These are phyloP conservation scores for Favolaschia claudopus DNA, from an alignment of 768 basidiomycete genomes.

Conservation along the genomic window DNA sequence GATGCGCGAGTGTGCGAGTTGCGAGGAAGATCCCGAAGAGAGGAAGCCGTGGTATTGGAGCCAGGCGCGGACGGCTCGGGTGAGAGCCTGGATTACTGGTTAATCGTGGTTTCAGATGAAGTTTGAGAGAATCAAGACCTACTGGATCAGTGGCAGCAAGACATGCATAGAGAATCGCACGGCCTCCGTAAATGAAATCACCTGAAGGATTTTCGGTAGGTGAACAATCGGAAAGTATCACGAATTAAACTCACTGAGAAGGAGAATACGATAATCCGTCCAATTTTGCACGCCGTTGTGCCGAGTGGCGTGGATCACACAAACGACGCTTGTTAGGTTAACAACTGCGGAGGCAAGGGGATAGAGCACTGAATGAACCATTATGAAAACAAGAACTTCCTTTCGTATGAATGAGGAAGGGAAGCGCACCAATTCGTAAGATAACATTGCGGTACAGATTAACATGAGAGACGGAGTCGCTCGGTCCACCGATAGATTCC, in stretches of 20 bases:
- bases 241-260: slow-evolving; percentile 4
- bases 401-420: neutral
- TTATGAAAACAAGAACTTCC: neutral
- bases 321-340: slow-evolving; percentile 22
- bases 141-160: slow-evolving; percentile 29
- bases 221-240: neutral
- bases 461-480: slow-evolving; percentile 5
- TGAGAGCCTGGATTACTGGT: slow-evolving; percentile 13
- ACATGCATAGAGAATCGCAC: slow-evolving; percentile 23
- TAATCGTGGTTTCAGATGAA: no score
- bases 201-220: slow-evolving; percentile 11
- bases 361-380: slow-evolving; percentile 24
- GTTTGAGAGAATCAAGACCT: neutral
- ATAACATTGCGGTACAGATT: slow-evolving; percentile 20
- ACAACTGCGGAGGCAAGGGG: slow-evolving; percentile 23
- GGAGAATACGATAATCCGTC: slow-evolving; percentile 17
- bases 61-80: slow-evolving; percentile 15
- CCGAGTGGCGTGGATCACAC: slow-evolving; percentile 22
- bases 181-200: slow-evolving; percentile 29
- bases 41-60: neutral
- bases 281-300: slow-evolving; percentile 23
- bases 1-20: neutral
- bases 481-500: neutral
- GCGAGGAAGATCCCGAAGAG: neutral
- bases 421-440: slow-evolving; percentile 23